Percentiles rank a stretch among this genome's conserved stretches.
Conservation (phyloP, 2,329 filamentous ascomycete genomes). For the Diaporthe eres region DNA sequence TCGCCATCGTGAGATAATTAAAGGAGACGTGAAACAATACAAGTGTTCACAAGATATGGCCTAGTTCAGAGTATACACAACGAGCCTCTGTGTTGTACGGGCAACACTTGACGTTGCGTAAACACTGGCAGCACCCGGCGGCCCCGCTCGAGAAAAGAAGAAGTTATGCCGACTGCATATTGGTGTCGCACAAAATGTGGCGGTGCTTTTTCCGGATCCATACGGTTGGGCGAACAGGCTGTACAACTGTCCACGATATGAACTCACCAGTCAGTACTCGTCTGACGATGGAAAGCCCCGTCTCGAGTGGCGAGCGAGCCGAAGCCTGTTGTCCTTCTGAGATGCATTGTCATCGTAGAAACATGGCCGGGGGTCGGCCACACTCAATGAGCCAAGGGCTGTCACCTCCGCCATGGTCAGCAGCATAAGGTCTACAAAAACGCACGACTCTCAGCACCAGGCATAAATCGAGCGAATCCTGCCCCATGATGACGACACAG, state of each 20-base stretch:
- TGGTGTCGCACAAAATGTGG: not conserved
- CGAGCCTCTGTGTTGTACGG: not conserved
- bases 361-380: too few species aligned
- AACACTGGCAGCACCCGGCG: not conserved
- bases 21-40: not conserved
- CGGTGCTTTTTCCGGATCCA: not conserved
- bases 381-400: too few species aligned
- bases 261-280: not conserved
- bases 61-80: not conserved
- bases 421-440: too few species aligned
- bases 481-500: too few species aligned
- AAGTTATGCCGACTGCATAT: not conserved
- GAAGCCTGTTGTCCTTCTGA: too few species aligned
- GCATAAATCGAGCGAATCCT: too few species aligned
- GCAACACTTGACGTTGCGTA: not conserved
- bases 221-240: too few species aligned
- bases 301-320: not conserved
- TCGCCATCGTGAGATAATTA: not conserved
- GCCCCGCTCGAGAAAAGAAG: not conserved
- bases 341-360: too few species aligned
- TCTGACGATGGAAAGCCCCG: not conserved
- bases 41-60: not conserved
- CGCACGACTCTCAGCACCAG: too few species aligned
- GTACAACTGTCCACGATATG: too few species aligned
- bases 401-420: too few species aligned